Evolutionary conservation across 2,329 filamentous ascomycete genomes (phyloP).

Genomic region (Penicillium sp.): DNA sequence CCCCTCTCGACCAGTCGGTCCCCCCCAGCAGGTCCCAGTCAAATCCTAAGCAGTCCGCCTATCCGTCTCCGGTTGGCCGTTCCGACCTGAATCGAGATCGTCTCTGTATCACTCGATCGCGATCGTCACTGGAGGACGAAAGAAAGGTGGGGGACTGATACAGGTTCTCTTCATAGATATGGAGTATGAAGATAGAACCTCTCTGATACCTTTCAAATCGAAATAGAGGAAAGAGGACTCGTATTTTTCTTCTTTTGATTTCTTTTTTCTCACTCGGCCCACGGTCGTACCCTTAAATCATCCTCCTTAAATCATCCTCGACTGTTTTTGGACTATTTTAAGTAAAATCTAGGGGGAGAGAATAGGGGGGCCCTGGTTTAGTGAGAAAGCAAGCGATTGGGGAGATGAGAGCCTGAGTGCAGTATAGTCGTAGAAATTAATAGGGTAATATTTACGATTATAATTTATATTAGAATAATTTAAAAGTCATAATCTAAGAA

Average conservation of each 20-base stretch:
- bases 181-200: neutral
- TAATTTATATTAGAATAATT: neutral
- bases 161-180: neutral
- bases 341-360: neutral
- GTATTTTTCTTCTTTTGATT: neutral
- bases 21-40: neutral
- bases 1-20: neutral
- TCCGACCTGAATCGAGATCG: constrained; percentile 18
- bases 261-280: neutral
- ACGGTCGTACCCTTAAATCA: neutral
- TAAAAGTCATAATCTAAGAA: neutral
- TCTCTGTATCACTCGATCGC: constrained; percentile 23
- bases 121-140: constrained; percentile 16
- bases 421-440: neutral
- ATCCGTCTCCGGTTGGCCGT: constrained; percentile 11
- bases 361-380: neutral
- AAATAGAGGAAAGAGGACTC: neutral
- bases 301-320: neutral
- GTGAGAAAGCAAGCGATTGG: constrained; percentile 6
- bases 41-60: neutral
- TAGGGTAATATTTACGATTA: neutral
- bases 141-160: neutral
- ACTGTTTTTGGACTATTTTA: neutral
- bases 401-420: neutral
- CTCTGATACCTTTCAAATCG: neutral